Conservation (phyloP, 148 eudicot species). For the Amaranthus cruentus region DNA sequence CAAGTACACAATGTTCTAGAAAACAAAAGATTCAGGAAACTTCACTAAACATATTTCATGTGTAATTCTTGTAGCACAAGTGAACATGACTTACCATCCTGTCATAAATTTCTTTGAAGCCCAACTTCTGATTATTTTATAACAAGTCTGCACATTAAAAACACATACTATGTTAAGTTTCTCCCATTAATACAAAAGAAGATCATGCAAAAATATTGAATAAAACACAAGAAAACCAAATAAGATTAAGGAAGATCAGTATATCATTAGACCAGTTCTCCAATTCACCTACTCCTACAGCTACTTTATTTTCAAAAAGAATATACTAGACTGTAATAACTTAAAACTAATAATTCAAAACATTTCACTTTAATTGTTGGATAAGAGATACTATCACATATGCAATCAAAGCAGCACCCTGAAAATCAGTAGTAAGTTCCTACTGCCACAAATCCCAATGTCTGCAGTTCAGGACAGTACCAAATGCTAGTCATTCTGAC, state of each 20-base stretch:
- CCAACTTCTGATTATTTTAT: constrained; percentile 90
- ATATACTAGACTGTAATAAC: neutral
- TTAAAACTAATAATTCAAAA: neutral
- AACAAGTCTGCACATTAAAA: constrained; percentile 57
- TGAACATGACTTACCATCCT: constrained; percentile 61
- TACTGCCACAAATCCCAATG: neutral
- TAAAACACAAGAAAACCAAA: neutral
- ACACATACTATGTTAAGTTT: constrained; percentile 11
- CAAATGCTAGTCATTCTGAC: neutral
- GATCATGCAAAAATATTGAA: constrained; percentile 4
- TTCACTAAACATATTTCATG: neutral
- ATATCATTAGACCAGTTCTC: neutral
- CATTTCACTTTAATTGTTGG: neutral
- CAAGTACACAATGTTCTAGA: neutral
- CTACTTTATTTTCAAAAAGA: neutral
- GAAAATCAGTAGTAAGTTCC: neutral
- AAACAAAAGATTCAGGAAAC: neutral
- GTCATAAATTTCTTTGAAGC: constrained; percentile 96
- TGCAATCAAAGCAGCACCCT: neutral
- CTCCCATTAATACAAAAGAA: neutral
- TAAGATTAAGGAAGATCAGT: neutral
- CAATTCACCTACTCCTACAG: neutral
- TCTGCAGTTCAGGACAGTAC: neutral
- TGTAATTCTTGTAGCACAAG: neutral
- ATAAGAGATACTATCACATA: neutral